Evolutionary conservation across 2,329 filamentous ascomycete species (phyloP), one percentile per base, ranked within the genome.

Genomic region (Epichloe elymi): DNA sequence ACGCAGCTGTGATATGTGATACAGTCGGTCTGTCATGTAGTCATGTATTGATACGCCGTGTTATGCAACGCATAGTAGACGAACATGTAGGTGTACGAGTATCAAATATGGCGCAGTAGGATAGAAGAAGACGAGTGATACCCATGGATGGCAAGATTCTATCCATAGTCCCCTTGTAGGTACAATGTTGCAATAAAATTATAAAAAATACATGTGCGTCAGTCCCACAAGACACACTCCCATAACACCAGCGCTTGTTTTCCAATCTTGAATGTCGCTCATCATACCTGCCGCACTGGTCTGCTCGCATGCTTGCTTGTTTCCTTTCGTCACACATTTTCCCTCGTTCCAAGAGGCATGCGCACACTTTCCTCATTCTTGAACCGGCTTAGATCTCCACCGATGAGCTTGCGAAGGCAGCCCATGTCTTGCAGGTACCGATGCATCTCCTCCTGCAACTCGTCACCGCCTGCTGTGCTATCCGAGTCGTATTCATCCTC

Each of bases 401-500:
- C 82, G 55, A 97, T 81, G 71, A 69, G 57, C 58, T 67, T 69
- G 38, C 66, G 59, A 54, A 69, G 52, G 53, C 95, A 97, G 60
- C 82, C 81, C 65, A 85, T 85, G 70, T 97, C 90, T 58, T 82
- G 81, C 56, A 98, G 73, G 61, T 97, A 77, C 37, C 85, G 83
- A 58, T 90, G 82, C 74, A 95, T 91, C 61, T 88, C 82, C n/a
- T 83, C 82, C 63, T 96, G 87, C 71, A 90, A 78, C 55, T 90
- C 77, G 40, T 76, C 73, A 15, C 75, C 75, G 43, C 72, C 73
- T 61, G 53, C 65, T 17, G 66, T 71, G 54, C 66, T 70, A 38
- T 70, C 70, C 17, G 70, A 72, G 44, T 72, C 70, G 54, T 77
- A 74, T 41, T 76, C 75, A 26, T 76, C 75, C 41, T 79, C 79